Percentiles rank a stretch among this genome's conserved stretches.
phyloP scores from a whole-genome alignment of 805 yeast genomes.

The Starmerella stellata region DNA sequence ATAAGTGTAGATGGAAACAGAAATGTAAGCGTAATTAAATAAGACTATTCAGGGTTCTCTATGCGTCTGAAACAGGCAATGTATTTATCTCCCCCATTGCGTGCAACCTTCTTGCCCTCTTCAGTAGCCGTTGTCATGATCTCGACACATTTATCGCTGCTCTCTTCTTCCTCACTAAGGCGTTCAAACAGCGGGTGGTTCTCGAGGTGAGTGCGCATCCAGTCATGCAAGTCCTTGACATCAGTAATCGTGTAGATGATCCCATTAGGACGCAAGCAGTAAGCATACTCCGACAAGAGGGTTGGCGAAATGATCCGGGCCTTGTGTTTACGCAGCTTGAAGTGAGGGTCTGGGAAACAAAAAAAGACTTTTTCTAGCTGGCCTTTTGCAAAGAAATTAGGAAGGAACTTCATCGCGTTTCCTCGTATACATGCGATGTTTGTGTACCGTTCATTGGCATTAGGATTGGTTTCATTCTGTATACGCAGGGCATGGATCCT shows the following conservation, averaged over 20 bases:
- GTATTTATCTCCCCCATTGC: conserved; percentile 75
- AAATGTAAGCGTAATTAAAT: too few relatives aligned
- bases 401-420: conserved; percentile 92
- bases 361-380: conserved; percentile 85
- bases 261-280: conserved; percentile 71
- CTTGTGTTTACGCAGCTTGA: conserved; percentile 91
- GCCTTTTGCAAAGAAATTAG: conserved; percentile 72
- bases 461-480: conserved; percentile 25
- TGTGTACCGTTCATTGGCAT: conserved; percentile 42
- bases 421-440: conserved; percentile 84
- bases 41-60: conserved; percentile 3
- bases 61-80: conserved; percentile 52
- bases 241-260: conserved; percentile 87
- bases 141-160: conserved; percentile 58
- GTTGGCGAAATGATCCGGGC: conserved; percentile 90
- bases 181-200: conserved; percentile 84
- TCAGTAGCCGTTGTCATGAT: conserved; percentile 89
- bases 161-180: conserved; percentile 61
- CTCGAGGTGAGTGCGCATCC: conserved; percentile 90
- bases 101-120: conserved; percentile 89
- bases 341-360: conserved; percentile 99
- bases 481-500: conserved; percentile 75
- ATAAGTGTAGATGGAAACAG: too few relatives aligned
- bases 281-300: conserved; percentile 79
- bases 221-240: conserved; percentile 75